Percentiles rank a stretch among this genome's conserved stretches.
Conservation (phyloP, 1,284 basidiomycete species). For the Ustilago hordei region DNA sequence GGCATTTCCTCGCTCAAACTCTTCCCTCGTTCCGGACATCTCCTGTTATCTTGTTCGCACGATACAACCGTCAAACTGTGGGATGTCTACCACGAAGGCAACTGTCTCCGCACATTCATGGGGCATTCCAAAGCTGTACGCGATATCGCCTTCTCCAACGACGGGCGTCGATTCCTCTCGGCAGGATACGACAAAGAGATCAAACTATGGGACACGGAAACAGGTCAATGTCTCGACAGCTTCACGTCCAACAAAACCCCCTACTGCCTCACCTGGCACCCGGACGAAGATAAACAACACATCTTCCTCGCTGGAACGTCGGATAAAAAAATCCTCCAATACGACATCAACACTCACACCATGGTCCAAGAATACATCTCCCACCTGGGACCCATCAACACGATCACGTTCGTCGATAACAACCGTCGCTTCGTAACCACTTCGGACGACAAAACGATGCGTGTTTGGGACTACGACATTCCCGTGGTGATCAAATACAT, state of each 20-base stretch:
- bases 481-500: constrained; percentile 99
- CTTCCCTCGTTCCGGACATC: constrained; percentile 91
- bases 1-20: constrained; percentile 92
- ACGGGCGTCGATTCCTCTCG: constrained; percentile 88
- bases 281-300: constrained; percentile 93
- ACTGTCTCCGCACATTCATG: constrained; percentile 95
- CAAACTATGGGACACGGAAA: constrained; percentile 99
- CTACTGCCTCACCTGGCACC: constrained; percentile 93
- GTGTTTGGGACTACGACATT: constrained; percentile 90
- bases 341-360: constrained; percentile 90
- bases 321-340: constrained; percentile 99
- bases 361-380: constrained; percentile 99
- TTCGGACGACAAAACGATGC: constrained; percentile 98
- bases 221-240: constrained; percentile 91
- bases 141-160: constrained; percentile 93
- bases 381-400: constrained; percentile 96
- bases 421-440: constrained; percentile 97
- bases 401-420: constrained; percentile 96
- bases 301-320: constrained; percentile 98
- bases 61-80: constrained; percentile 99
- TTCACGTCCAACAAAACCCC: constrained; percentile 97
- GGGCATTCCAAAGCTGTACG: constrained; percentile 97
- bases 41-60: constrained; percentile 93
- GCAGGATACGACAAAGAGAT: constrained; percentile 95
- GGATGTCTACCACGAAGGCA: constrained; percentile 97